phyloP scores from a whole-genome alignment of 2,329 filamentous ascomycete genomes.

The Fusarium floridanum region DNA sequence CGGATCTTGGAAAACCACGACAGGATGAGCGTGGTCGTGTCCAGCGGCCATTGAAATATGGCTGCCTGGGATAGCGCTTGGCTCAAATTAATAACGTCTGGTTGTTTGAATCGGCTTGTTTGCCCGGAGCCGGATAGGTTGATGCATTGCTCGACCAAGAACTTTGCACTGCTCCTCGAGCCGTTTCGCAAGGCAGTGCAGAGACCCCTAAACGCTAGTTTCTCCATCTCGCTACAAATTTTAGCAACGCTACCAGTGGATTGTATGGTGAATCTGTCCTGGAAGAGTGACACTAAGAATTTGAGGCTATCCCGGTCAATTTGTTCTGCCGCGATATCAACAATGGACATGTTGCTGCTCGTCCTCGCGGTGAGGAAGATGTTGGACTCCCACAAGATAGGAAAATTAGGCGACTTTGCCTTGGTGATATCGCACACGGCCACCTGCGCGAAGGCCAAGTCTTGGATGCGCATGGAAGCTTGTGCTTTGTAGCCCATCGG shows the following conservation, averaged over 20 bases:
- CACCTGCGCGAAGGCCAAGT: background rate
- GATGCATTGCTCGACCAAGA: background rate
- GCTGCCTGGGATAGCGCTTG: background rate
- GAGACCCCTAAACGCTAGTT: background rate
- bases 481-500: background rate
- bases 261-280: too few relatives aligned
- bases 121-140: background rate
- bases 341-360: background rate
- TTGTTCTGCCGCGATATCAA: background rate
- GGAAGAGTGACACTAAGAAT: background rate
- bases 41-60: background rate
- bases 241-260: too few relatives aligned
- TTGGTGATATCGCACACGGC: background rate
- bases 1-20: background rate
- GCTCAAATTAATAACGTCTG: background rate
- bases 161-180: background rate
- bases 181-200: background rate
- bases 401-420: too few relatives aligned
- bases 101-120: background rate
- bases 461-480: background rate
- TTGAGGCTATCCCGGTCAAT: rapidly evolving
- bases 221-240: too few relatives aligned
- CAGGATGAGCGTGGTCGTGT: background rate
- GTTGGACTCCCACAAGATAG: background rate
- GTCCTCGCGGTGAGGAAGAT: background rate